Percentiles rank a stretch among this genome's conserved stretches.
These are phyloP conservation scores for Ceratobasidium sp. DNA, from an alignment of 1,284 basidiomycete species.

Conservation along the genomic window DNA sequence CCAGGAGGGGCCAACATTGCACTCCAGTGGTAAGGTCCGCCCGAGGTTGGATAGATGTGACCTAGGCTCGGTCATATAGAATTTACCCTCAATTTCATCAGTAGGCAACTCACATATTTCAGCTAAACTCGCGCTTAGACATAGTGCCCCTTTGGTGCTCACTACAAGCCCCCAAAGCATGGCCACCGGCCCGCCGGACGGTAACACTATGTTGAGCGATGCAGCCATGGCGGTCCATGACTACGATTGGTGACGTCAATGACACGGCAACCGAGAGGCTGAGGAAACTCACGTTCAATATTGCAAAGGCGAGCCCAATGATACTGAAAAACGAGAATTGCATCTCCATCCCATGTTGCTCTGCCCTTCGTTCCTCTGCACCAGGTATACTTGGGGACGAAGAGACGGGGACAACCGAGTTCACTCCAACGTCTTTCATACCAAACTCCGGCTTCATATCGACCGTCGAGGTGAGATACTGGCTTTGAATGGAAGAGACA, in stretches of 20 bases:
- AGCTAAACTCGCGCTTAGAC: conserved; percentile 28
- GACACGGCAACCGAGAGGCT: not conserved
- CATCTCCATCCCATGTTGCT: conserved; percentile 19
- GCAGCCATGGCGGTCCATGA: conserved; percentile 37
- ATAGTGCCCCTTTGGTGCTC: conserved; percentile 22
- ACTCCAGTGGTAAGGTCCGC: conserved; percentile 37
- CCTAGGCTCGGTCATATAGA: not conserved
- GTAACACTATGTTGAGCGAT: conserved; percentile 32
- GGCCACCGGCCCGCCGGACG: conserved; percentile 35
- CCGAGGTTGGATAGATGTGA: conserved; percentile 33
- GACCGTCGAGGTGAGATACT: not conserved
- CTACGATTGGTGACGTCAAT: conserved; percentile 5
- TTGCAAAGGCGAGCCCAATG: conserved; percentile 37
- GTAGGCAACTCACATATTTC: conserved; percentile 33
- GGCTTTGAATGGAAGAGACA: not conserved
- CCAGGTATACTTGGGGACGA: conserved; percentile 4
- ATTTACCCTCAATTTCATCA: not conserved
- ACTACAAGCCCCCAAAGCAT: conserved; percentile 36
- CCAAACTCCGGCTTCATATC: conserved; percentile 3
- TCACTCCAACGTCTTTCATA: conserved; percentile 6
- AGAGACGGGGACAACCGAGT: conserved; percentile 17
- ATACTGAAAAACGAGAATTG: conserved; percentile 35
- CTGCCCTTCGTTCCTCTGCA: not conserved
- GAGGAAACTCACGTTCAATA: conserved; percentile 28
- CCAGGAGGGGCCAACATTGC: conserved; percentile 24